phyloP scores from a whole-genome alignment of 495 filamentous ascomycete genomes.

The Podospora tetraspora region DNA sequence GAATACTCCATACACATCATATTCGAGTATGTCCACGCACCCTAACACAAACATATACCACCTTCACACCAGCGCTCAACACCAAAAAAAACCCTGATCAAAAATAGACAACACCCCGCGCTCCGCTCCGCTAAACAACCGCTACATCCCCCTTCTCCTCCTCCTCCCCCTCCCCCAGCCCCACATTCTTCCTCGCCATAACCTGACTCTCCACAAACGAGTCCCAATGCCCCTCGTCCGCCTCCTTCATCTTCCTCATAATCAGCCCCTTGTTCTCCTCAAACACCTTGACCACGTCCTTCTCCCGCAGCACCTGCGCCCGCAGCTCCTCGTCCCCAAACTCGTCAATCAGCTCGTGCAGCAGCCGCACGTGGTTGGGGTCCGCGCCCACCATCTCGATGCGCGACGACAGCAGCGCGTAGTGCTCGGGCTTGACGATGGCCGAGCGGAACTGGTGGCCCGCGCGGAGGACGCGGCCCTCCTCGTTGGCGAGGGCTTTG shows the following conservation, averaged over 20 bases:
- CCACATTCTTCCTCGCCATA: conserved; percentile 56
- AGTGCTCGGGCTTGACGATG: conserved; percentile 43
- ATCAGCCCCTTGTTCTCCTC: conserved; percentile 51
- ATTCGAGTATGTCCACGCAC: neutral
- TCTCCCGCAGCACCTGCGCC: conserved; percentile 49
- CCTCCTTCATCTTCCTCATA: conserved; percentile 43
- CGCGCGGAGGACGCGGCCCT: conserved; percentile 80
- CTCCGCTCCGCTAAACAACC: neutral
- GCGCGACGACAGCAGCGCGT: conserved; percentile 36
- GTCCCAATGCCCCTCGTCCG: conserved; percentile 57
- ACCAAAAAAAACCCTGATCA: neutral
- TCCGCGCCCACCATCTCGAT: conserved; percentile 49
- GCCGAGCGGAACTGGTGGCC: conserved; percentile 73
- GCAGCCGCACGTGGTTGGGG: conserved; percentile 48
- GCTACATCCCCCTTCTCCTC: neutral
- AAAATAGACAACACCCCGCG: neutral
- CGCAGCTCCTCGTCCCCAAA: conserved; percentile 56
- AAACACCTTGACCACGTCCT: conserved; percentile 55
- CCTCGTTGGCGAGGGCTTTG: conserved; percentile 75
- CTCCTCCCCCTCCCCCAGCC: conserved; percentile 1
- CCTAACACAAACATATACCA: neutral
- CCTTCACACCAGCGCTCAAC: too few relatives aligned
- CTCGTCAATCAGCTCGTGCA: conserved; percentile 60
- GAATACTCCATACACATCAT: neutral
- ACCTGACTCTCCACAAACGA: conserved; percentile 63